These are phyloP conservation scores for Cercophora samala DNA, from an alignment of 495 filamentous ascomycete species.

Conservation along the genomic window DNA sequence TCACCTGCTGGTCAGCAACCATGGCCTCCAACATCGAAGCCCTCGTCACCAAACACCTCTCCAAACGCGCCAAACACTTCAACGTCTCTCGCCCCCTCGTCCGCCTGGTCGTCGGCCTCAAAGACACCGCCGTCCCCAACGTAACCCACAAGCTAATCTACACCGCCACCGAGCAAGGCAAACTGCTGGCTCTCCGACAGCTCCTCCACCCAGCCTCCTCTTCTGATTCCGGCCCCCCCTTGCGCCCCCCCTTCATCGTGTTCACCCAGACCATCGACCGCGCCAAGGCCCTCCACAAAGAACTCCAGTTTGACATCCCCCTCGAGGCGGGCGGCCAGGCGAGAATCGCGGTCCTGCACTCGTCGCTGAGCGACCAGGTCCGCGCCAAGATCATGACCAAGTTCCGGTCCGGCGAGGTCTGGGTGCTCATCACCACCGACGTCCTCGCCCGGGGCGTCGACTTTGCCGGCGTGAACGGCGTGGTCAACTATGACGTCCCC, in stretches of 20 bases:
- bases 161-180: slow-evolving; percentile 87
- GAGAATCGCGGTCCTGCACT: slow-evolving; percentile 87
- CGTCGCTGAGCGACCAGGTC: slow-evolving; percentile 71
- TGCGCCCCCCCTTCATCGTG: slow-evolving; percentile 85
- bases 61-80: slow-evolving; percentile 54
- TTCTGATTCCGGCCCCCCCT: slow-evolving; percentile 52
- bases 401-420: slow-evolving; percentile 89
- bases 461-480: slow-evolving; percentile 86
- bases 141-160: slow-evolving; percentile 86
- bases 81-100: slow-evolving; percentile 53
- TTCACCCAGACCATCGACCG: slow-evolving; percentile 94
- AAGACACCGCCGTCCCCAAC: slow-evolving; percentile 91
- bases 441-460: slow-evolving; percentile 87
- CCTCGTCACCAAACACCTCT: slow-evolving; percentile 53
- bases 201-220: slow-evolving; percentile 75
- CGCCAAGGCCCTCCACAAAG: slow-evolving; percentile 79
- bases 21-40: slow-evolving; percentile 92
- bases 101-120: slow-evolving; percentile 87
- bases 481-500: slow-evolving; percentile 96
- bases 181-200: slow-evolving; percentile 86
- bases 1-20: slow-evolving; percentile 90
- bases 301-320: slow-evolving; percentile 93
- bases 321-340: slow-evolving; percentile 78
- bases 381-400: slow-evolving; percentile 79
- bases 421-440: slow-evolving; percentile 95